Evolutionary conservation across 495 filamentous ascomycete species (phyloP), one percentile per base, ranked within the genome.

Genomic region (Ramalina intermedia): DNA sequence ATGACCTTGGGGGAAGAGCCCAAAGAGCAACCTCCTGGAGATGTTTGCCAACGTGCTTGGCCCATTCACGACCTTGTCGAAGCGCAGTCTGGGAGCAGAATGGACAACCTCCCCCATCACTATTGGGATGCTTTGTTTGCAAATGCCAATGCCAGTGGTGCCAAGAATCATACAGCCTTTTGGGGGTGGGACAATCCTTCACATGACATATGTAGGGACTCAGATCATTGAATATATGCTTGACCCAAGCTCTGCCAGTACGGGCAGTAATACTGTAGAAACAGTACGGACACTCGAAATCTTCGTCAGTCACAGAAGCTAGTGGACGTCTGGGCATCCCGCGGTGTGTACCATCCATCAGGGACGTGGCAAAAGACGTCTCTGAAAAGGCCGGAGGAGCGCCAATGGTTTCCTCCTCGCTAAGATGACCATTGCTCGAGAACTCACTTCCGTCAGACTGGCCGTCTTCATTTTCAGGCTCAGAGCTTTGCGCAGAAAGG

Each of bases 231-330:
- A 64, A 63, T n/a, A 65, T 41, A 54, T 65, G 63, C 1, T 51
- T 50, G 12, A 47, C 48, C 61, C 61, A 62, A 20, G 40, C 43
- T 14, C 33, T 33, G 11, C 36, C 35, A n/a, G 50, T 37, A 3
- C 16, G 13, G n/a, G 52, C 44, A 2, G 50, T 52, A 41, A 58
- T 62, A 2, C 59, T 46, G 11, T 47, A 44, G 26, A 50, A 58
- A 49, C 60, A 64, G 48, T 59, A 64, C 0, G 60, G 62, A 45
- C 62, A 64, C 41, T 59, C 54, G 46, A 59, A 64, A 3, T 43
- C 50, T 14, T 14, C 44, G 12, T 37, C 24, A 26, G 50, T 27
- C 4, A 16, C 20, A 0, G 52, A 53, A 11, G 43, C 51, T 37
- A 37, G 47, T 1, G 61, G 61, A 0, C 42, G 50, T 3, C 43